Base-by-base conservation (phyloP, 2,329 filamentous ascomycete genomes). In the Juglanconis sp. region DNA sequence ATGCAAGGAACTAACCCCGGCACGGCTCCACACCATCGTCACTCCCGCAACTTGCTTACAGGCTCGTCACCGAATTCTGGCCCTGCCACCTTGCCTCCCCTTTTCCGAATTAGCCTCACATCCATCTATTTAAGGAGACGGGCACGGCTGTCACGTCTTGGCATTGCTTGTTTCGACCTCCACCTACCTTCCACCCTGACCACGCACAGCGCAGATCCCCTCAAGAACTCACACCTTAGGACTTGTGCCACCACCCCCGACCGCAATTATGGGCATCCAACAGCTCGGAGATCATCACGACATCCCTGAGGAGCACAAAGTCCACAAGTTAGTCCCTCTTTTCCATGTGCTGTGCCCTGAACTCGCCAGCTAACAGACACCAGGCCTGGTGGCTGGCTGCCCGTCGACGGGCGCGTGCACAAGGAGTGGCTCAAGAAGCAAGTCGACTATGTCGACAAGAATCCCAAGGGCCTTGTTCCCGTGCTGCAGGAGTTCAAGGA, bases 401-500 rank as follows among this genome's bases (percentile, higher is more conserved):
- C 86, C 3, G 74, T 82, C 2, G 85, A 89, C 72, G 81, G 86
- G 68, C 79, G 83, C 42, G 74, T 86, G 9, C 85, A 89, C 70
- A 79, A 78, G 58, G 80, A 84, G 70, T 91, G 84, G 84, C 79
- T 91, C n/a, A 74, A 74, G 7, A 77, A 77, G 13, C 76, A 84
- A 24, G 79, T 87, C 48, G 72, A 81, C 7, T 76, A 86, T 46
- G 80, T 86, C 30, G 81, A 87, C 65, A 71, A 76, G 15, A 72
- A 82, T 59, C 73, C 75, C 4, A 73, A 80, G 65, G 71, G 80
- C 2, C 76, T 90, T 0, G 78, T 81, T 11, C 87, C 86, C 0
- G 85, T 85, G 0, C 72, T 91, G 0, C 67, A 80, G 63, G 87
- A 90, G 64, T 89, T 91, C 74, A 79, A 86, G 68, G 71, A 82